Conservation (phyloP, 441 rosid species). For the Jatropha multifida region DNA sequence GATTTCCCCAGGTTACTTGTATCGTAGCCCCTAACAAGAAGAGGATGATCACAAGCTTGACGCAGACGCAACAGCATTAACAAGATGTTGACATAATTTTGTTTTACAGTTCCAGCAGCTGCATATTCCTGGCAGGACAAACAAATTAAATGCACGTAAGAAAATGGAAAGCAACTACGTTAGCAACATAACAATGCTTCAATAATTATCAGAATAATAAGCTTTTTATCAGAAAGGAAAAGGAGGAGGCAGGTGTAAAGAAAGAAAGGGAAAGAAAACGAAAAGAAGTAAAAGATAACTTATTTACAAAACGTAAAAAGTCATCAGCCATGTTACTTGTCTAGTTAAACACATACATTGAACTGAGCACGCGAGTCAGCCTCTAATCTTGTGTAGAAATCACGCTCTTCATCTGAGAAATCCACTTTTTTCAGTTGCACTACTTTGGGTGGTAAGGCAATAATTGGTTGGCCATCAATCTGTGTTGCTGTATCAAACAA, state of each 20-base stretch:
- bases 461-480: slow-evolving; percentile 85
- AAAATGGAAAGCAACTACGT: too few relatives aligned
- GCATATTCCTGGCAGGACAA: slow-evolving; percentile 66
- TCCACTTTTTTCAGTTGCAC: slow-evolving; percentile 74
- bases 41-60: slow-evolving; percentile 96
- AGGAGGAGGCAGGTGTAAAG: neutral
- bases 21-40: slow-evolving; percentile 73
- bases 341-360: slow-evolving; percentile 45
- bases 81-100: slow-evolving; percentile 85
- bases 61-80: slow-evolving; percentile 95
- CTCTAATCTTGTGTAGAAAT: slow-evolving; percentile 77
- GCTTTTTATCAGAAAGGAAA: neutral
- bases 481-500: slow-evolving; percentile 49
- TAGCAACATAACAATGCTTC: too few relatives aligned
- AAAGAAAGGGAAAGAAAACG: neutral
- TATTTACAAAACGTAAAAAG: neutral
- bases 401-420: slow-evolving; percentile 75
- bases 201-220: too few relatives aligned
- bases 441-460: slow-evolving; percentile 69
- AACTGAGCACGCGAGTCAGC: slow-evolving; percentile 76
- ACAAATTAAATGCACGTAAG: neutral
- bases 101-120: slow-evolving; percentile 93
- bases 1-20: slow-evolving; percentile 50
- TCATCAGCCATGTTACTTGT: neutral
- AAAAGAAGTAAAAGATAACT: neutral